Percentiles rank a stretch among this genome's conserved stretches.
phyloP scores from a whole-genome alignment of 352 stramenopile species.

The Globisporangium canariense region DNA sequence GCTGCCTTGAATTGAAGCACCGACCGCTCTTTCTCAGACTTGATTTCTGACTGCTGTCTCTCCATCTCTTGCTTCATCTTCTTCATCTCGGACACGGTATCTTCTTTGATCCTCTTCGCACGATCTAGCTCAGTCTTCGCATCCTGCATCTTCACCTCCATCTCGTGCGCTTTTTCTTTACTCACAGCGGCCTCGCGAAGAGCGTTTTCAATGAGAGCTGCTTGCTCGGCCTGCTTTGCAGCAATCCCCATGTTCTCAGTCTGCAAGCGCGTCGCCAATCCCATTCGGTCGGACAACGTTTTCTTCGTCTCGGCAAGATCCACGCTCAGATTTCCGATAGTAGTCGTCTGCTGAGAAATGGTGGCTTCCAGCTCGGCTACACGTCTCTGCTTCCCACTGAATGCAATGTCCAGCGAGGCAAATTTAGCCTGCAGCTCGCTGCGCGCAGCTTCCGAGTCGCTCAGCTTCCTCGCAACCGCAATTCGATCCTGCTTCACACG shows the following conservation, averaged over 20 bases:
- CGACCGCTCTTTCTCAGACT: conserved; percentile 9
- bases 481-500: conserved; percentile 39
- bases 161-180: conserved; percentile 39
- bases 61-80: conserved; percentile 51
- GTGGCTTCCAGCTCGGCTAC: conserved; percentile 41
- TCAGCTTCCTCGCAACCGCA: conserved; percentile 20
- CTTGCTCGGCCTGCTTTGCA: conserved; percentile 76
- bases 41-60: conserved; percentile 15
- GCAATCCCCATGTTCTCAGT: conserved; percentile 84
- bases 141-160: conserved; percentile 51
- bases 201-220: conserved; percentile 65
- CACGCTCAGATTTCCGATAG: conserved; percentile 64
- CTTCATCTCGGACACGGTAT: conserved; percentile 33
- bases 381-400: conserved; percentile 35
- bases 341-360: conserved; percentile 49
- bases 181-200: conserved; percentile 49
- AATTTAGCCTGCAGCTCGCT: conserved; percentile 28
- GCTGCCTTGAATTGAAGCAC: conserved; percentile 20
- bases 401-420: conserved; percentile 30
- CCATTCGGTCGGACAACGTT: conserved; percentile 77
- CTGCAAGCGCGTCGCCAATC: conserved; percentile 73
- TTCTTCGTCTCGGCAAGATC: conserved; percentile 82
- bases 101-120: conserved; percentile 54
- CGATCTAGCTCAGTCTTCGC: conserved; percentile 47
- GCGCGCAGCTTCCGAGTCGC: conserved; percentile 27